Evolutionary conservation across 73 alveolate genomes (phyloP).

Genomic region (Effrenium voratum): DNA sequence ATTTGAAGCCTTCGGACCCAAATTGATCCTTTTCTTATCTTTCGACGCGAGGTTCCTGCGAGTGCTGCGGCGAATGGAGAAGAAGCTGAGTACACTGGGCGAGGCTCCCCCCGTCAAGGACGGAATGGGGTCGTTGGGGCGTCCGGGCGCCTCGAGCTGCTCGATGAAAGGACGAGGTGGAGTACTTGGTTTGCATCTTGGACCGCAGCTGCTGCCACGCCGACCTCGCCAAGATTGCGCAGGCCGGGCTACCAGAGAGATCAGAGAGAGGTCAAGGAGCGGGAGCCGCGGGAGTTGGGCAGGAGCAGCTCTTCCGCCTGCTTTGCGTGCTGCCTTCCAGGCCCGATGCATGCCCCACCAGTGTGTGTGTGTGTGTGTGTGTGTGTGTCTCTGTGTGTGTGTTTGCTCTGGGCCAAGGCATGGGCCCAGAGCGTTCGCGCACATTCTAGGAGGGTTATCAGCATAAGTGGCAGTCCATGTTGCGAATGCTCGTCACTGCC

Average conservation of each 20-base stretch:
- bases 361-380: too few relatives aligned
- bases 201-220: slow-evolving; percentile 91
- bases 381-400: too few relatives aligned
- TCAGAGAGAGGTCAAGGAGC: too few relatives aligned
- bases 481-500: too few relatives aligned
- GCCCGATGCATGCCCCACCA: too few relatives aligned
- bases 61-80: slow-evolving; percentile 84
- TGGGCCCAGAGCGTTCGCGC: too few relatives aligned
- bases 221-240: slow-evolving; percentile 65
- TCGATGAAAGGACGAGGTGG: slow-evolving; percentile 59
- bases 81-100: slow-evolving; percentile 68
- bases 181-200: slow-evolving; percentile 77
- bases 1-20: too few relatives aligned
- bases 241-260: slow-evolving; percentile 5
- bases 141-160: not conserved
- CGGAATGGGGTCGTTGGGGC: not conserved
- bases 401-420: too few relatives aligned
- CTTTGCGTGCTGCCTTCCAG: slow-evolving; percentile 77
- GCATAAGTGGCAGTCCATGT: too few relatives aligned
- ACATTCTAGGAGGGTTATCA: too few relatives aligned
- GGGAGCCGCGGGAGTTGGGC: too few relatives aligned
- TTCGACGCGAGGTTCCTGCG: slow-evolving; percentile 87
- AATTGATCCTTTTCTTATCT: too few relatives aligned
- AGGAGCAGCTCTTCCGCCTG: slow-evolving; percentile 76
- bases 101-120: slow-evolving; percentile 78